These are phyloP conservation scores for Oryza australiensis DNA, from an alignment of 176 grass and related monocot genomes.

Conservation along the genomic window DNA sequence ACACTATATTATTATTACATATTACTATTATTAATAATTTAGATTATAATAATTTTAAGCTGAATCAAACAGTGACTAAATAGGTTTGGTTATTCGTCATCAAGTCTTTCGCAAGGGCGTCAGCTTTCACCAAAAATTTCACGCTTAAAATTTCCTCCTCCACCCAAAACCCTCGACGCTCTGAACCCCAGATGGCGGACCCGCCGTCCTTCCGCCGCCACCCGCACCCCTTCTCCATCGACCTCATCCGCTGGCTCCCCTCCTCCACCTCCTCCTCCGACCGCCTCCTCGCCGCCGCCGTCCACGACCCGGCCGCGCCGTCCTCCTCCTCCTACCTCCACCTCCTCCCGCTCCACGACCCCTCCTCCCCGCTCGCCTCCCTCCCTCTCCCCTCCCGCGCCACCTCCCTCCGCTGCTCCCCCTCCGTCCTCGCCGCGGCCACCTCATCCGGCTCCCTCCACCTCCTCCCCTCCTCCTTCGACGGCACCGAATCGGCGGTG, in stretches of 20 bases:
- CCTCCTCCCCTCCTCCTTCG: conserved; percentile 47
- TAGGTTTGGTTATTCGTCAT: no score
- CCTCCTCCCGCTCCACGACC: conserved; percentile 37
- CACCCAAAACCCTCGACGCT: conserved; percentile 14
- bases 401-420: conserved; percentile 64
- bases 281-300: conserved; percentile 53
- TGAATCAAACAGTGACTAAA: no score
- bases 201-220: conserved; percentile 48
- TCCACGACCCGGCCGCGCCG: conserved; percentile 44
- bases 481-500: conserved; percentile 40
- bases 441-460: conserved; percentile 56
- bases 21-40: no score
- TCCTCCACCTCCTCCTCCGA: conserved; percentile 41
- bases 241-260: conserved; percentile 71
- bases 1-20: no score
- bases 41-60: no score
- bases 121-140: no score
- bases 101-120: no score
- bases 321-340: conserved; percentile 35
- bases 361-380: conserved; percentile 39
- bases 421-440: conserved; percentile 37
- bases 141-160: neutral
- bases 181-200: conserved; percentile 44
- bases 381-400: conserved; percentile 50
- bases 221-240: conserved; percentile 52